Evolutionary conservation across 768 basidiomycete species (phyloP).

Genomic region (Lentinula detonsa): DNA sequence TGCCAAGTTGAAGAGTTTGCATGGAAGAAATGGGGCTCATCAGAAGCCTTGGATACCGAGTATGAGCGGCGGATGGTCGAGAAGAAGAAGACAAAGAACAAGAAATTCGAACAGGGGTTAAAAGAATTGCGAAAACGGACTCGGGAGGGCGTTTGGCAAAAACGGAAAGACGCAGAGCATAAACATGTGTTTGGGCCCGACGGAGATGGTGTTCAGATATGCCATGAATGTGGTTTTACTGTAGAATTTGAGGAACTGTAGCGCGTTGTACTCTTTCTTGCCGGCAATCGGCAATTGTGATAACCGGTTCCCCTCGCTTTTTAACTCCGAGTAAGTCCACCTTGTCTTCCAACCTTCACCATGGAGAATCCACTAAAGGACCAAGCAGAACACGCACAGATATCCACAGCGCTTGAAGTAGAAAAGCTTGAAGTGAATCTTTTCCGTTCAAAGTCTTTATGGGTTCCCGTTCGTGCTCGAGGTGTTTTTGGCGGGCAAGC

Average conservation of each 20-base stretch:
- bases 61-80: conserved; percentile 73
- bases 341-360: not conserved
- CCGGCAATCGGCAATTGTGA: not conserved
- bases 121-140: conserved; percentile 80
- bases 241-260: conserved; percentile 83
- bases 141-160: conserved; percentile 86
- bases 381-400: conserved; percentile 60
- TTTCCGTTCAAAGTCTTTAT: conserved; percentile 72
- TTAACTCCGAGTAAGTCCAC: conserved; percentile 14
- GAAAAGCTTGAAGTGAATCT: conserved; percentile 73
- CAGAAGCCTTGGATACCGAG: conserved; percentile 86
- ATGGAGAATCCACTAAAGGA: conserved; percentile 30
- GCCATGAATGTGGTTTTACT: conserved; percentile 86
- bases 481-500: conserved; percentile 77
- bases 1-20: conserved; percentile 95
- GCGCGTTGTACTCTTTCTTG: not conserved
- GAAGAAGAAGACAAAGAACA: conserved; percentile 87
- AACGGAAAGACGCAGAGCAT: conserved; percentile 82
- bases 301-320: conserved; percentile 7
- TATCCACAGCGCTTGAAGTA: conserved; percentile 70
- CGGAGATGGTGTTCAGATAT: conserved; percentile 65
- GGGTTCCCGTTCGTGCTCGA: conserved; percentile 51
- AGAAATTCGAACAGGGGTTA: conserved; percentile 90
- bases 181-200: conserved; percentile 73
- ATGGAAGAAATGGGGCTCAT: conserved; percentile 96